Evolutionary conservation across 2,329 filamentous ascomycete species (phyloP), one percentile per base, ranked within the genome.

Genomic region (Colletotrichum kahawae): DNA sequence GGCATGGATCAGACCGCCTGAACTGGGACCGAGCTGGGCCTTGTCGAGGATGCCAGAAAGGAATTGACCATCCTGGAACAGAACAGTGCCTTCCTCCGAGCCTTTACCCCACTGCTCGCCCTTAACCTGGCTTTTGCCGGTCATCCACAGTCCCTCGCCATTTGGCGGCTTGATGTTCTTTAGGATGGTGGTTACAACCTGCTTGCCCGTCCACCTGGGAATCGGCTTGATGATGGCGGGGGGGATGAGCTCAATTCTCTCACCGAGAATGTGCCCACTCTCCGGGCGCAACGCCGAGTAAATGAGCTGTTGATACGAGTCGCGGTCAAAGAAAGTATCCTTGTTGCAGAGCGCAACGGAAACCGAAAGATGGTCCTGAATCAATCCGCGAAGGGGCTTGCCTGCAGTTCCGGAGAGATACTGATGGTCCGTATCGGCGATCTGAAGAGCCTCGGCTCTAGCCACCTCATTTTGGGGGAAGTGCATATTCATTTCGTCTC

Each of bases 401-500:
- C 97, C 97, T 18, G 95, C 95, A 4, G 97, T 99, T 24, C 94
- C 95, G 38, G 96, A 98, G 43, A 99, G 90, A 82, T 99, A 99
- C 81, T 99, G 97, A 81, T 98, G 96, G 82, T 99, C 96, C 4
- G 97, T 98, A 82, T 98, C 96, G 48, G 97, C 97, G 80, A 99
- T 93, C 79, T 95, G 95, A 78, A 98, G 90, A 3, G 97, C 97
- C 86, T 99, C 97, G 3, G 96, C 95, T 79, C 97, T 91, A 18
- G 97, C 97, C 78, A 98, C 89, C 82, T 98, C 97, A 79, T 98
- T 98, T 80, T 99, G 97, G 2, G 97, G 97, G 81, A 99, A 98
- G 85, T 99, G 97, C 96, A 99, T 97, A 84, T 99, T 99, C 97
- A 99, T 99, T 85, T 99, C 97, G 82, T 99, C 97, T 84, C 97